These are phyloP conservation scores for Teratosphaeria epicoccoides DNA, from an alignment of 2,329 filamentous ascomycete genomes.

Conservation along the genomic window DNA sequence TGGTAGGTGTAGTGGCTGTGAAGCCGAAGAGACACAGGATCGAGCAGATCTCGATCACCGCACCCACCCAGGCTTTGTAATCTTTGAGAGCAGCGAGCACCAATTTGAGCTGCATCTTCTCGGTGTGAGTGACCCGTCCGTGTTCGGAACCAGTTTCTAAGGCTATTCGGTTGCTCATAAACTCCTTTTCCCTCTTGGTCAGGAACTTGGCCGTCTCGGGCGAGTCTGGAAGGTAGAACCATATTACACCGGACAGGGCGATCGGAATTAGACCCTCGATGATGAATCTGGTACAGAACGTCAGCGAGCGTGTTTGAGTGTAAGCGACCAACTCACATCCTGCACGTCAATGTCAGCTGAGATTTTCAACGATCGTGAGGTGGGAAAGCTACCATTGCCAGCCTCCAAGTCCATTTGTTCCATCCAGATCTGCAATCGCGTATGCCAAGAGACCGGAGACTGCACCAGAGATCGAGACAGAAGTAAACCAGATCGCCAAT, in stretches of 20 bases:
- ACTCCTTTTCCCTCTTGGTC: conserved; percentile 40
- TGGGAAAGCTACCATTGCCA: conserved; percentile 42
- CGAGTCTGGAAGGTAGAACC: conserved; percentile 48
- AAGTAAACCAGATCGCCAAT: conserved; percentile 26
- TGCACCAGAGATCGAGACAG: conserved; percentile 26
- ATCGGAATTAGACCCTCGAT: conserved; percentile 31
- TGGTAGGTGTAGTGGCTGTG: conserved; percentile 47
- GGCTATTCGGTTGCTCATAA: conserved; percentile 34
- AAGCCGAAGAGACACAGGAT: conserved; percentile 51
- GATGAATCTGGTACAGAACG: conserved; percentile 55
- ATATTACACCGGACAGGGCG: conserved; percentile 12
- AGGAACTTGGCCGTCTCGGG: conserved; percentile 56
- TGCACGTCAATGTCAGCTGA: neutral
- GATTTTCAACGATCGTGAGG: neutral
- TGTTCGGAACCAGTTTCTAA: conserved; percentile 9
- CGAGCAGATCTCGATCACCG: neutral
- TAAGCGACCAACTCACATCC: neutral
- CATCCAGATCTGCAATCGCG: conserved; percentile 47
- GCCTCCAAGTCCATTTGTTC: conserved; percentile 46
- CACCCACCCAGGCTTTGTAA: conserved; percentile 31
- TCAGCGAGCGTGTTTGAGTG: neutral
- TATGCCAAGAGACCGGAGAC: conserved; percentile 28
- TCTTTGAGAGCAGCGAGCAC: conserved; percentile 33
- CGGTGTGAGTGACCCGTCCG: conserved; percentile 8
- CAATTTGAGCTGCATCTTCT: conserved; percentile 28